A percentile compares a stretch with the other conserved stretches of the same genome.
Evolutionary conservation across 352 stramenopile genomes (phyloP).

Genomic region (Globisporangium cystogenes): DNA sequence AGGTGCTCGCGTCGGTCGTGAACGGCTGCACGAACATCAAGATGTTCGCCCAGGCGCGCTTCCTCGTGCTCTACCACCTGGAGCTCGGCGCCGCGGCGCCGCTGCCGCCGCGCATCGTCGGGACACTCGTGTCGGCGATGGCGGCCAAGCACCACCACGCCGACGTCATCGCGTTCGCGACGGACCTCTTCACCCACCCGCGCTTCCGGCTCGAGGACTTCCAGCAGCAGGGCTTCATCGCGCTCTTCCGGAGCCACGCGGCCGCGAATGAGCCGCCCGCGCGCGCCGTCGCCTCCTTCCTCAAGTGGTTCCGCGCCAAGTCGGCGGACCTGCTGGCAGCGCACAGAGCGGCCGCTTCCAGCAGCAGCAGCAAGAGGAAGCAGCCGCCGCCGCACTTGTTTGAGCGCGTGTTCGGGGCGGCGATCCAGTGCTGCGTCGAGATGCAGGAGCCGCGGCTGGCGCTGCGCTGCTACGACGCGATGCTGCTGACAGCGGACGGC

Average conservation of each 20-base stretch:
- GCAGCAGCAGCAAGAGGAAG: background rate
- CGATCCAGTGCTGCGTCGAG: constrained; percentile 55
- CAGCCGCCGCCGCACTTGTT: constrained; percentile 19
- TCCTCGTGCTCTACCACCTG: constrained; percentile 51
- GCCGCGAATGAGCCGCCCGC: constrained; percentile 4
- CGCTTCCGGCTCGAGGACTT: constrained; percentile 30
- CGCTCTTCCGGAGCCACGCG: constrained; percentile 40
- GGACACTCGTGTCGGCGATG: constrained; percentile 50
- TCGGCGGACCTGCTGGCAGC: background rate
- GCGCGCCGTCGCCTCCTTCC: constrained; percentile 15
- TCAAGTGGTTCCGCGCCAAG: constrained; percentile 31
- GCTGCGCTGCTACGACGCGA: constrained; percentile 41
- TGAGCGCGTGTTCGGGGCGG: constrained; percentile 58
- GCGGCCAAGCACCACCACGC: constrained; percentile 17
- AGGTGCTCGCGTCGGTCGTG: constrained; percentile 39
- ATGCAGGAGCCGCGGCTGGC: constrained; percentile 33
- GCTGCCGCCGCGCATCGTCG: constrained; percentile 42
- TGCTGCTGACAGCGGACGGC: constrained; percentile 6
- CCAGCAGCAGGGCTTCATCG: constrained; percentile 61
- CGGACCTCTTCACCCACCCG: constrained; percentile 27
- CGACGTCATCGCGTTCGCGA: constrained; percentile 28
- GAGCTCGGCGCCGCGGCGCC: constrained; percentile 9
- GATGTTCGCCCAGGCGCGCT: constrained; percentile 40
- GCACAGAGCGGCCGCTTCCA: background rate
- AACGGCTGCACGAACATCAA: constrained; percentile 66